Percentiles rank a stretch among this genome's conserved stretches.
Evolutionary conservation across 2,329 filamentous ascomycete species (phyloP).

Genomic region (Chaetomium sp.): DNA sequence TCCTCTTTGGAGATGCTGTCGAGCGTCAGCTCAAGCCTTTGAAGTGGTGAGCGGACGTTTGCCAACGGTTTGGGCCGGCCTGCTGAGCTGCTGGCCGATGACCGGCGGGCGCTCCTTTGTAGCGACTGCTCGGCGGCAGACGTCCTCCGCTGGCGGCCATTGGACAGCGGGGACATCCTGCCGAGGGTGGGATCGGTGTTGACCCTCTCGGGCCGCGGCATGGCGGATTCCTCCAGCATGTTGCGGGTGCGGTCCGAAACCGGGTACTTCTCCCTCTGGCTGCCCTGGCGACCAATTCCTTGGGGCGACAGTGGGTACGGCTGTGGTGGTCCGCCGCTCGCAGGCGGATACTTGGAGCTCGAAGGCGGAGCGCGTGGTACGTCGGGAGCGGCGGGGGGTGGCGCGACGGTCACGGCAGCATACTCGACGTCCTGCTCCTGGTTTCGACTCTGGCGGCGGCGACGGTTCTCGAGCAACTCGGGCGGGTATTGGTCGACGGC

Average conservation of each 20-base stretch:
- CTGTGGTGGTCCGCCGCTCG: conserved; percentile 39
- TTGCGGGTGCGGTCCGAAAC: conserved; percentile 38
- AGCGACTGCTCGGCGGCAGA: conserved; percentile 37
- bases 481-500: conserved; percentile 46
- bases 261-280: conserved; percentile 34
- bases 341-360: conserved; percentile 57
- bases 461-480: conserved; percentile 48
- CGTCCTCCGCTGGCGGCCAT: conserved; percentile 37
- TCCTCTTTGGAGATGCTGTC: conserved; percentile 95
- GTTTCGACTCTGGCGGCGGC: conserved; percentile 47
- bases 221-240: conserved; percentile 37
- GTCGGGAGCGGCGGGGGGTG: conserved; percentile 60
- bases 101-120: conserved; percentile 40
- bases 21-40: conserved; percentile 88
- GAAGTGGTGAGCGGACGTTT: conserved; percentile 83
- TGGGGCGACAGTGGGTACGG: conserved; percentile 34
- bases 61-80: conserved; percentile 65
- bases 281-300: conserved; percentile 38
- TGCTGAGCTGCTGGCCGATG: conserved; percentile 44
- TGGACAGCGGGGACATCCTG: conserved; percentile 33
- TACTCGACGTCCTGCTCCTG: conserved; percentile 47
- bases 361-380: conserved; percentile 60
- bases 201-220: conserved; percentile 34
- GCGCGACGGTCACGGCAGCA: conserved; percentile 36
- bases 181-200: conserved; percentile 33